Base-by-base conservation (phyloP, 176 grass and related monocot species). In the Chloris gayana region DNA sequence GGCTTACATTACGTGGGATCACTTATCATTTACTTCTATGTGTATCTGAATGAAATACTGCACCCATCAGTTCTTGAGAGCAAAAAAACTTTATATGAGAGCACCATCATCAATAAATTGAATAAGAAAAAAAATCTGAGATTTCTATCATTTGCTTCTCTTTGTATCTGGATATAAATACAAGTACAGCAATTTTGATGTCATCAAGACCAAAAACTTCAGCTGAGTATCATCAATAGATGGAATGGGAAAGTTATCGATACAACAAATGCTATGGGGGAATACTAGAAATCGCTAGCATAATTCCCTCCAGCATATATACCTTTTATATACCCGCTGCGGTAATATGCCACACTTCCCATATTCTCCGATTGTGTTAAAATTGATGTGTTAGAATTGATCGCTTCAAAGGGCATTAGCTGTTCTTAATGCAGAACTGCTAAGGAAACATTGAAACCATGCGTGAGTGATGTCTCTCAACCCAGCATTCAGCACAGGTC, bases 291-390 rank as follows among this genome's bases (percentile, higher is more conserved):
- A 22, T 30, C 26, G 9, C 39, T 24, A 29, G 27, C 51, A 37
- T 31, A 61, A 22, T 69, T 4, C 50, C 70, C 70, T 63, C 67
- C 29, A 17, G 5, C 27, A 4, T 64, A 77, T 70, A 41, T 77
- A 87, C 58, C 41, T 70, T 83, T 25, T 64, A 50, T 59, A 45
- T 77, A 83, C 67, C 38, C 11, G 49, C 6, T 70, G 64, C 30
- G 7, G 72, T 67, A 38, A 35, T 14, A 61, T 24, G n/a, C 67
- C 27, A 12, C n/a, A 14, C 26, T 60, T 69, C 33, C 35, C 18
- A 22, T 15, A 22, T 88, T 44, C 76, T 80, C 54, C 24, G 14
- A 31, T 60, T 2, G 62, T 62, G 59, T 53, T 8, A 44, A 26
- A 75, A 74, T 26, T 74, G 19, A 21, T 54, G 19, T 51, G 47